A percentile compares a stretch with the other conserved stretches of the same genome.
These are phyloP conservation scores for Erigeron canadensis DNA, from an alignment of 129 eudicot species.

Conservation along the genomic window DNA sequence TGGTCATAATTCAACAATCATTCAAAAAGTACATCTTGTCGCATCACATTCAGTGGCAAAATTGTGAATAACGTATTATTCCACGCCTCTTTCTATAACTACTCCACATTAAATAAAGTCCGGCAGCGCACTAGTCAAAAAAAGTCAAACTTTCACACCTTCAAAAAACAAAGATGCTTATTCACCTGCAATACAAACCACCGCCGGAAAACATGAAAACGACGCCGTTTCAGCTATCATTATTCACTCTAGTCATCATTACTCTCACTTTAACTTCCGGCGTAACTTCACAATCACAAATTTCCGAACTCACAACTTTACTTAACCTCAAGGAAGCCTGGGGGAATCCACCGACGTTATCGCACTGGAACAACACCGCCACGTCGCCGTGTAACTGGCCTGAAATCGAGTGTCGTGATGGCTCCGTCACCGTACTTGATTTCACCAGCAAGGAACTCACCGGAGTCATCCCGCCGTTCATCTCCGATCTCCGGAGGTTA, in stretches of 20 bases:
- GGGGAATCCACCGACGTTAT: conserved; percentile 41
- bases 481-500: conserved; percentile 51
- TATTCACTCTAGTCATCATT: background rate
- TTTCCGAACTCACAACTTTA: conserved; percentile 40
- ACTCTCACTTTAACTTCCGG: conserved; percentile 33
- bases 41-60: conserved; percentile 1
- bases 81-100: background rate
- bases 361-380: conserved; percentile 47
- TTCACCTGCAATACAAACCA: conserved; percentile 13
- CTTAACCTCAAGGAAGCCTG: conserved; percentile 57
- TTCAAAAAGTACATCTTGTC: background rate
- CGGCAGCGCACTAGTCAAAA: conserved; percentile 6
- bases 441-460: conserved; percentile 25
- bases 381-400: conserved; percentile 79
- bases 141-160: background rate
- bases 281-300: conserved; percentile 39
- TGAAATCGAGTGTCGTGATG: conserved; percentile 51
- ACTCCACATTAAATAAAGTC: background rate
- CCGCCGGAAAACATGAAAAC: conserved; percentile 19
- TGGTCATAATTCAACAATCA: too few species aligned
- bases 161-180: background rate
- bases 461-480: conserved; percentile 42
- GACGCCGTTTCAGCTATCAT: background rate
- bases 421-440: conserved; percentile 36
- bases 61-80: background rate